Base-by-base conservation (phyloP, 2,329 filamentous ascomycete species). In the Hymenoscyphus scutula region DNA sequence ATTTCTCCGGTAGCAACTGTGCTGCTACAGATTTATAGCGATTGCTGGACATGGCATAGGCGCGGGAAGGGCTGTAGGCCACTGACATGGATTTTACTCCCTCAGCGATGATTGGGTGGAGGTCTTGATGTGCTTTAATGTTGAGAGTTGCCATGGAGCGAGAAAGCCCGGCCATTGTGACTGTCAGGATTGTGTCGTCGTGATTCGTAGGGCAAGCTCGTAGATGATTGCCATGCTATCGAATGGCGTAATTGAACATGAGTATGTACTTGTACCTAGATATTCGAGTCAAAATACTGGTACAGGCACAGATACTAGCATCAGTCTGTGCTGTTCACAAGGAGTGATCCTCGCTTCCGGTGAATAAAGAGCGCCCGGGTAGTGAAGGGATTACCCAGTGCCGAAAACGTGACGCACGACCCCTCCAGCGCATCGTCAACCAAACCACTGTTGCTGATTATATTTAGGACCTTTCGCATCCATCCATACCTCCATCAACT, bases 371-470 rank as follows among this genome's bases (percentile, higher is more conserved):
- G 32, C 32, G 32, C n/a, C n/a, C n/a, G n/a, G 32, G 32, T 34
- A 34, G 3, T 13, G 32, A 34, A 34, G 32, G 32, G 32, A 34
- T 48, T 19, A 48, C n/a, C n/a, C n/a, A n/a, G 19, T 19, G 41
- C 41, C 10, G 41, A 54, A 54, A 54, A 54, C 51, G 51, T 54
- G 51, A 54, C 51, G 51, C 51, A 54, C 51, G 25, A 17, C 51
- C 51, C 19, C 51, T 23, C 41, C 41, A 48, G n/a, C 41, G 19
- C 38, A 41, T 48, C 41, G 41, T n/a, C 41, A 23, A 48, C n/a
- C 41, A 19, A 48, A 48, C n/a, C 41, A 48, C 41, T 48, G 41
- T 17, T n/a, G 11, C n/a, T n/a, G n/a, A n/a, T n/a, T 23, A 19
- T 48, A 23, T 23, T 48, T 23, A 23, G 25, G 11, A 11, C 23